Evolutionary conservation across 2,329 filamentous ascomycete species (phyloP), one percentile per base, ranked within the genome.

Genomic region (Pestalotiopsis sp.): DNA sequence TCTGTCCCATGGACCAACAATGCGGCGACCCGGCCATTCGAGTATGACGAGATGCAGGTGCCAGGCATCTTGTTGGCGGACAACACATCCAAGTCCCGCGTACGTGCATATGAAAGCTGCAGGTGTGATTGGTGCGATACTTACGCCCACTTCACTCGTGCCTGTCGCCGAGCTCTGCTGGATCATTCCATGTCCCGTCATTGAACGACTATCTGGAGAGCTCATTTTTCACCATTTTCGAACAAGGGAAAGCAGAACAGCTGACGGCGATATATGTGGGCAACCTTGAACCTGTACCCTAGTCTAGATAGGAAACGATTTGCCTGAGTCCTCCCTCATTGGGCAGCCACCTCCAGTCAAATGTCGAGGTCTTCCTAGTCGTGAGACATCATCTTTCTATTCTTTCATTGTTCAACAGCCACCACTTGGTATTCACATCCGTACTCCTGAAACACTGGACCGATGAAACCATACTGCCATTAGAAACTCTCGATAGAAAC

Each of bases 361-460:
- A 17, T 49, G 20, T 41, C 38, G 25, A 39, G 62, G n/a, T 55
- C 9, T 9, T 36, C 7, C 31, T 36, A 36, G 31, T 36, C 9
- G 31, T 41, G 62, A 64, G 45, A 64, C 62, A 63, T 12, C 23
- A 36, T 36, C 13, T 17, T 23, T 59, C 27, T 63, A 13, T 63
- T 63, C 38, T 63, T 63, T 38, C 60, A 63, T 63, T 63, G 60
- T 63, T 63, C 14, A 23, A 38, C 60, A 41, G 57, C 57, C 57
- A 59, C 23, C 20, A 12, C 6, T 13, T 27, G 27, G 9, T 7
- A 63, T 63, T 36, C 23, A 17, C 9, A 41, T 23, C 12, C 11
- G 14, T n/a, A n/a, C 31, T 36, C 39, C 60, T 20, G 31, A 45
- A 63, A 63, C 60, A 45, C 36, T 36, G 57, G 14, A 17, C 23